These are phyloP conservation scores for Durotheca rogersii DNA, from an alignment of 495 filamentous ascomycete genomes.

Conservation along the genomic window DNA sequence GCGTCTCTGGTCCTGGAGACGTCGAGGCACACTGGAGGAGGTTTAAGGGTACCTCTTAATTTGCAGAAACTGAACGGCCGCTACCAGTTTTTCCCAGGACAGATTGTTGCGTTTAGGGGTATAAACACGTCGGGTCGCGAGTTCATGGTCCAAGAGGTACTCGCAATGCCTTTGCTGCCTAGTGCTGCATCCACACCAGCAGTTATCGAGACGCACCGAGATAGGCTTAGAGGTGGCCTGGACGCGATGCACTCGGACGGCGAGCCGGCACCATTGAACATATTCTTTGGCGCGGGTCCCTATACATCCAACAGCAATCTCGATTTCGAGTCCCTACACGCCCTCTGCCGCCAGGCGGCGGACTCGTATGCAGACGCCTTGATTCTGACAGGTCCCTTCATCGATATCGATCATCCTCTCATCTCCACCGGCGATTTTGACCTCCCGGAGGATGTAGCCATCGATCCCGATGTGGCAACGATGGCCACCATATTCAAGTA, in stretches of 20 bases:
- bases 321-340: constrained; percentile 79
- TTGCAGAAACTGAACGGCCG: constrained; percentile 60
- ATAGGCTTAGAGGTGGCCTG: constrained; percentile 60
- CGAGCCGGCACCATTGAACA: constrained; percentile 63
- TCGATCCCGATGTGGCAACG: constrained; percentile 74
- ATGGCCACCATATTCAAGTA: constrained; percentile 81
- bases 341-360: constrained; percentile 74
- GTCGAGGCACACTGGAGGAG: constrained; percentile 80
- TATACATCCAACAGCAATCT: constrained; percentile 92
- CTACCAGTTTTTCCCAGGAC: constrained; percentile 90
- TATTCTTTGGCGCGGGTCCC: constrained; percentile 79
- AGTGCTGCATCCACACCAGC: constrained; percentile 63
- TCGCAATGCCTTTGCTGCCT: constrained; percentile 70
- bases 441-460: constrained; percentile 66
- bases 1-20: constrained; percentile 86
- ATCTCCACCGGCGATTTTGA: constrained; percentile 88
- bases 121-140: constrained; percentile 84
- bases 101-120: constrained; percentile 84
- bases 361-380: constrained; percentile 76
- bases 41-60: constrained; percentile 76
- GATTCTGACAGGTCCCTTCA: constrained; percentile 80
- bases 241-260: constrained; percentile 59
- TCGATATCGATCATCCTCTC: constrained; percentile 89
- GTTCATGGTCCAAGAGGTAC: constrained; percentile 75
- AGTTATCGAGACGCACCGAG: constrained; percentile 62